Percentiles rank a stretch among this genome's conserved stretches.
Conservation (phyloP, 2,329 filamentous ascomycete genomes). For the Phialocephala subalpina region DNA sequence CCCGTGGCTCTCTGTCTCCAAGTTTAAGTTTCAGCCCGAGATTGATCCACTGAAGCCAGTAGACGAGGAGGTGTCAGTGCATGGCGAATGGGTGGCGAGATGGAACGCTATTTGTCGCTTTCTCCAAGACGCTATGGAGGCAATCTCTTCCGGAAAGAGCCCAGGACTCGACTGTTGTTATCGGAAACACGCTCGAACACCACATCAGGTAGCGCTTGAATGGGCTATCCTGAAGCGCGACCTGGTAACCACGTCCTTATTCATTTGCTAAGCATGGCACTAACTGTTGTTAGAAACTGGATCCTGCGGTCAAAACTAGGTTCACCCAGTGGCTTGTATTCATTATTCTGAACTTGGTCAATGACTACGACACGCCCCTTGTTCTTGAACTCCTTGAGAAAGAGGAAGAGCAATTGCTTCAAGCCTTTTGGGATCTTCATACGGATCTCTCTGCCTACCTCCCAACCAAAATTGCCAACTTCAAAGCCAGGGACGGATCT, state of each 20-base stretch:
- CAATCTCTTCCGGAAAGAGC: conserved; percentile 18
- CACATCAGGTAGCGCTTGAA: conserved; percentile 13
- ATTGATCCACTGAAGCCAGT: conserved; percentile 13
- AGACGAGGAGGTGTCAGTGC: conserved; percentile 18
- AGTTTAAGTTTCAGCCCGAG: conserved; percentile 22
- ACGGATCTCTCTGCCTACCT: conserved; percentile 10
- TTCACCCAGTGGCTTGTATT: conserved; percentile 19
- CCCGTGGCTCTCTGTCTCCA: conserved; percentile 19
- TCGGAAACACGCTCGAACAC: not conserved
- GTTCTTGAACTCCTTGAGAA: conserved; percentile 17
- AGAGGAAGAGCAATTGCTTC: conserved; percentile 15
- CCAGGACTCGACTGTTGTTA: conserved; percentile 15
- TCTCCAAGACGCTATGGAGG: conserved; percentile 20
- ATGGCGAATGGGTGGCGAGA: conserved; percentile 10
- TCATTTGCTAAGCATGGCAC: not conserved
- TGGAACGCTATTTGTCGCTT: conserved; percentile 12
- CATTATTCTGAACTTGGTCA: conserved; percentile 7
- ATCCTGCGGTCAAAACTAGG: conserved; percentile 8
- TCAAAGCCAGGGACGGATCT: too few species aligned
- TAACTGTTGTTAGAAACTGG: conserved; percentile 11
- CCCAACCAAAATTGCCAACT: not conserved
- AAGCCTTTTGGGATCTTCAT: conserved; percentile 15
- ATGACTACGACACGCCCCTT: conserved; percentile 14
- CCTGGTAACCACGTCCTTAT: conserved; percentile 12
- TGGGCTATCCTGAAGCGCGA: conserved; percentile 18